Evolutionary conservation across 2,329 filamentous ascomycete species (phyloP), one percentile per base, ranked within the genome.

Genomic region (Drechslerella coelobrocha): DNA sequence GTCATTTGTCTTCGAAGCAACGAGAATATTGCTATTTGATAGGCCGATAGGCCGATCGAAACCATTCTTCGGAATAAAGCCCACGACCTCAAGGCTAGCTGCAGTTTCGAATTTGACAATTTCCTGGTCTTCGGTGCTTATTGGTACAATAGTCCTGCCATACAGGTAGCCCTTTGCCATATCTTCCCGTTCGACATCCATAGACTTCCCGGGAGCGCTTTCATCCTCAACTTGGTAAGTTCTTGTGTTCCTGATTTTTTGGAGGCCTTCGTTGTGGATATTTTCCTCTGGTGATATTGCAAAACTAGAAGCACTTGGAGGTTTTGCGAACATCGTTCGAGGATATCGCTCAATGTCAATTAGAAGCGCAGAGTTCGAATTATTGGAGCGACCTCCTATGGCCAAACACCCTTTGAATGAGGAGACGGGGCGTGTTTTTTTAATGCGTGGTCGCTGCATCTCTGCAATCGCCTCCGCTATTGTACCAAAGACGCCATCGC

Each of bases 101-200:
- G 81, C 79, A 0, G 91, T 94, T 75, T 95, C 88, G 31, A 97
- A 83, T 73, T 89, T 92, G n/a, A 91, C 96, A 63, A 97, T 87
- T 74, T 92, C 91, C 78, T 89, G 85, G 75, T 99, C 93, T 0
- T 89, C 89, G 75, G 92, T 88, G 73, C 86, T 90, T 74, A 99
- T 96, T 74, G 89, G 88, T 0, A 99, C 93, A 1, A 90, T 91
- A 0, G 93, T 97, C 62, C 92, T 85, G 48, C 94, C 94, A 77
- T 99, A 99, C 76, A 91, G 88, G 76, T 93, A 99, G 0, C 94
- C 94, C 78, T 92, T 96, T n/a, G 91, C 91, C 37, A 99, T 83
- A 14, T 91, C 86, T 12, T 96, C 92, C 65, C 87, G 86, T 26
- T 89, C 86, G 24, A 99, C 87, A 57, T 96, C 91, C 59, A 84